phyloP scores from a whole-genome alignment of 257 asterid species.

The Fraxinus cuspidata region DNA sequence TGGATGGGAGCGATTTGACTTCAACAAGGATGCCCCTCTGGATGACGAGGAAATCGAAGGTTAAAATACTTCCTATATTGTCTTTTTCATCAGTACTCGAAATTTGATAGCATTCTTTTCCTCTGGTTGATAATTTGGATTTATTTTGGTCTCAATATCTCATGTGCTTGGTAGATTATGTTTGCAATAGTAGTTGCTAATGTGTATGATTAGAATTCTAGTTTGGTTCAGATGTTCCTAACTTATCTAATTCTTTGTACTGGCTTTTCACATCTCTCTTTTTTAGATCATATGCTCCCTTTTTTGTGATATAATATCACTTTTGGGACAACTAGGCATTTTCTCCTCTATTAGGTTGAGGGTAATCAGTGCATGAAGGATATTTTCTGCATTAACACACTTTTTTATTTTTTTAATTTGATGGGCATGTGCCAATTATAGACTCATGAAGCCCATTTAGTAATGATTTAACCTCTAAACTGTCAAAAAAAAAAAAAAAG shows the following conservation, averaged over 20 bases:
- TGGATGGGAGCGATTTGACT: slow-evolving; percentile 94
- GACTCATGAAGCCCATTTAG: background rate
- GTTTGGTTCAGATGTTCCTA: background rate
- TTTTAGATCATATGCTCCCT: background rate
- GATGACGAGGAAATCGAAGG: slow-evolving; percentile 95
- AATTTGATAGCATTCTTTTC: background rate
- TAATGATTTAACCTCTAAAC: background rate
- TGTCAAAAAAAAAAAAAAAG: too few relatives aligned
- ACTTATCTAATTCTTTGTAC: background rate
- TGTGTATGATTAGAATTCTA: slow-evolving; percentile 1
- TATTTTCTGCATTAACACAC: too few relatives aligned
- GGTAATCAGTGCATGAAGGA: background rate
- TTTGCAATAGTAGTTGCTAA: background rate
- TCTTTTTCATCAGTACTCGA: background rate
- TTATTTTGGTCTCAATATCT: background rate
- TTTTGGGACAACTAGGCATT: background rate
- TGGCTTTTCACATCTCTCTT: background rate
- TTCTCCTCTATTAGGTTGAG: background rate
- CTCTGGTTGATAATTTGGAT: background rate
- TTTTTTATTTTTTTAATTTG: too few relatives aligned
- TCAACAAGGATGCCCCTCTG: slow-evolving; percentile 87
- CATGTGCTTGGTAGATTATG: background rate
- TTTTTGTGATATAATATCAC: background rate
- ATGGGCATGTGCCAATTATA: background rate
- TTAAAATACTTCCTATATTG: slow-evolving; percentile 24